phyloP scores from a whole-genome alignment of 176 grass and related monocot genomes.

The Phoenix dactylifera region DNA sequence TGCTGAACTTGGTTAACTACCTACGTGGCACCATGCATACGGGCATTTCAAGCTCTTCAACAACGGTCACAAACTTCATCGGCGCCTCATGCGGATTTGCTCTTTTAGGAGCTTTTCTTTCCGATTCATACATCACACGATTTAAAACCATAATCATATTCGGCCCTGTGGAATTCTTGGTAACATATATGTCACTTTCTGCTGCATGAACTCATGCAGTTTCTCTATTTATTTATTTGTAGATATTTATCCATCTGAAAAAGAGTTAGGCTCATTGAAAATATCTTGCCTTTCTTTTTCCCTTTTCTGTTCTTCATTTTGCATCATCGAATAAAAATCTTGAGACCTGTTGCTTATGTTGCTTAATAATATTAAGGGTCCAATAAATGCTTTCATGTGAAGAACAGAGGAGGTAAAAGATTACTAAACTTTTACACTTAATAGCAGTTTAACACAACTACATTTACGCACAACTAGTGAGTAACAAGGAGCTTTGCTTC shows the following conservation, averaged over 20 bases:
- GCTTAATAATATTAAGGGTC: too few relatives aligned
- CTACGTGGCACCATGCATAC: slow-evolving; percentile 44
- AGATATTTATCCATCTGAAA: too few relatives aligned
- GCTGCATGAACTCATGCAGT: too few relatives aligned
- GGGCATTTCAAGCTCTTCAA: slow-evolving; percentile 40
- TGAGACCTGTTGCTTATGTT: too few relatives aligned
- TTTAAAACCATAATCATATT: slow-evolving; percentile 52
- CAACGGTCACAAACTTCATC: slow-evolving; percentile 35
- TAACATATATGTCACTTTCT: slow-evolving; percentile 9
- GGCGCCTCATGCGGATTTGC: slow-evolving; percentile 39
- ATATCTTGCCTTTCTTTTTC: background rate
- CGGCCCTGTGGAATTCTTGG: slow-evolving; percentile 57
- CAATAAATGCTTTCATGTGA: too few relatives aligned
- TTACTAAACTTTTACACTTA: too few relatives aligned
- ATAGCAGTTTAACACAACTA: too few relatives aligned
- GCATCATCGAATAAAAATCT: background rate
- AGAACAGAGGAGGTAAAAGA: too few relatives aligned
- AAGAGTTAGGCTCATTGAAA: too few relatives aligned
- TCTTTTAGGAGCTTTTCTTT: slow-evolving; percentile 51
- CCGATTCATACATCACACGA: slow-evolving; percentile 49
- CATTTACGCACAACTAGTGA: too few relatives aligned
- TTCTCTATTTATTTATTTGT: too few relatives aligned
- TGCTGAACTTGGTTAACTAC: slow-evolving; percentile 49
- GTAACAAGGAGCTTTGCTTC: too few relatives aligned
- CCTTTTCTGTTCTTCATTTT: background rate